Evolutionary conservation across 2,329 filamentous ascomycete species (phyloP), one percentile per base, ranked within the genome.

Genomic region (Pyrenochaeta sp.): DNA sequence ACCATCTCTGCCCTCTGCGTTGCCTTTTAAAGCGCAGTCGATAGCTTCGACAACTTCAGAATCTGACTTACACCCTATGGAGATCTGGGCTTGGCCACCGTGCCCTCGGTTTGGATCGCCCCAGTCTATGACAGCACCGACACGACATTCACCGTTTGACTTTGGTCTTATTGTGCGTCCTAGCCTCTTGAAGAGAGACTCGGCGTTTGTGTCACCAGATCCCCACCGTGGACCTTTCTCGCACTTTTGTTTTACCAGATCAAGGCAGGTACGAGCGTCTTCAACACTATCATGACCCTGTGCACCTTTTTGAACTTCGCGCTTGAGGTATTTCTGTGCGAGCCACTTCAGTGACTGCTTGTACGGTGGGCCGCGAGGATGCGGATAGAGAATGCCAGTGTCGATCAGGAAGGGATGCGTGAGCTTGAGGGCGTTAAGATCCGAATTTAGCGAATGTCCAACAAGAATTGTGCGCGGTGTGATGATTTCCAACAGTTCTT

Each of bases 351-450:
- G 83, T 2, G 91, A 92, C 35, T 91, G 92, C 73, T 96, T 98
- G 58, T 96, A 83, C 0, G 94, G 94, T 1, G 92, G 89, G 0
- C 95, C 95, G 31, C 92, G 89, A 9, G 92, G 90, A 72, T 99
- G 95, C 1, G 94, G 93, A 72, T 90, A 99, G 46, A 97, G 83
- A 31, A 98, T 84, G 11, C 91, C 87, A 0, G 95, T 98, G 76
- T 99, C 95, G 70, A 97, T 86, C 64, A 99, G 88, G 78, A 93
- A 97, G 0, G 95, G 95, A 72, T 98, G 95, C 0, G 91, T 90
- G 55, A 97, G 82, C 69, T 88, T 90, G 23, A 99, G 81, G 1
- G 93, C 94, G 56, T 87, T 91, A 29, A 97, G 84, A 71, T 96
- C 91, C 2, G 90, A 91, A 66, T 94, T 90, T 39, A 96, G 82